Percentiles rank a stretch among this genome's conserved stretches.
Evolutionary conservation across 2,329 filamentous ascomycete species (phyloP).

Genomic region (Hypoxylon sp.): DNA sequence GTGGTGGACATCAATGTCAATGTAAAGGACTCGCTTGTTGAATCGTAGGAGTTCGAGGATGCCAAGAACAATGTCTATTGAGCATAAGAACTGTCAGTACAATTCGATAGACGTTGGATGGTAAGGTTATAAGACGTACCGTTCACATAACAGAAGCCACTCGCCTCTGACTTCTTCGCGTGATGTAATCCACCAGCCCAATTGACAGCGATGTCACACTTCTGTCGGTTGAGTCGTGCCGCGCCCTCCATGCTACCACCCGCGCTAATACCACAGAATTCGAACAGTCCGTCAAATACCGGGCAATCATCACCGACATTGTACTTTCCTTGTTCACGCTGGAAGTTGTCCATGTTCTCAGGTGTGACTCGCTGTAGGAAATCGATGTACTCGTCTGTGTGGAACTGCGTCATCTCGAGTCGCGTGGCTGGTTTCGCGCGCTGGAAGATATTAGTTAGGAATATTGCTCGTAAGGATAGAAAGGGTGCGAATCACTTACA

Average conservation of each 20-base stretch:
- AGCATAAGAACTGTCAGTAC: slow-evolving; percentile 63
- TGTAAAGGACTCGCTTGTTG: slow-evolving; percentile 96
- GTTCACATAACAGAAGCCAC: slow-evolving; percentile 98
- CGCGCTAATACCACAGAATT: slow-evolving; percentile 95
- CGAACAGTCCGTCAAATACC: slow-evolving; percentile 97
- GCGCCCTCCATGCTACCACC: slow-evolving; percentile 96
- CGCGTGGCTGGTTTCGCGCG: slow-evolving; percentile 88
- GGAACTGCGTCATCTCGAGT: slow-evolving; percentile 93
- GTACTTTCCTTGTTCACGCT: slow-evolving; percentile 91
- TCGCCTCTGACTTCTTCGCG: slow-evolving; percentile 96
- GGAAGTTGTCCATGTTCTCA: slow-evolving; percentile 96
- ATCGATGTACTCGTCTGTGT: slow-evolving; percentile 95
- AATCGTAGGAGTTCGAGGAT: slow-evolving; percentile 92
- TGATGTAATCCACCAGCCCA: slow-evolving; percentile 98
- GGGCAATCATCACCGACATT: slow-evolving; percentile 98
- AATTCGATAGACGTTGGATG: not conserved
- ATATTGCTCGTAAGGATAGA: slow-evolving; percentile 57
- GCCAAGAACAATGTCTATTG: slow-evolving; percentile 92
- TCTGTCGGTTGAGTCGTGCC: slow-evolving; percentile 87
- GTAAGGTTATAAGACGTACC: slow-evolving; percentile 69
- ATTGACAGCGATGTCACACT: slow-evolving; percentile 97
- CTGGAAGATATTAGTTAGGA: slow-evolving; percentile 58
- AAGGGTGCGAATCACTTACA: slow-evolving; percentile 73
- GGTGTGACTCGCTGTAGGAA: slow-evolving; percentile 96
- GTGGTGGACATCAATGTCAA: slow-evolving; percentile 96